Evolutionary conservation across 2,329 filamentous ascomycete species (phyloP).

Genomic region (Aspergillus texensis): DNA sequence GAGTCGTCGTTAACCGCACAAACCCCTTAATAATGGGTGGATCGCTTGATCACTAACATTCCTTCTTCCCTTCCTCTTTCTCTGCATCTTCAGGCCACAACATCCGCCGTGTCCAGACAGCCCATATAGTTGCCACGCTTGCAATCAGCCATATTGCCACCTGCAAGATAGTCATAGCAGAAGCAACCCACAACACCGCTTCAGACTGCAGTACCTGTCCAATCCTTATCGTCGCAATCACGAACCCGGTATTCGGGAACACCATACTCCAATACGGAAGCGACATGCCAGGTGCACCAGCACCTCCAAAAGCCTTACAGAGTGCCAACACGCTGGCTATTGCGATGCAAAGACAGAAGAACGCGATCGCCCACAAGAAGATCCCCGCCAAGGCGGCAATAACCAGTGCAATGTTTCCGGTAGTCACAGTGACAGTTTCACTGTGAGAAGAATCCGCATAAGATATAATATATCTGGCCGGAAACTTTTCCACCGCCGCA

Average conservation of each 20-base stretch:
- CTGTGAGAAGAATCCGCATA: background rate
- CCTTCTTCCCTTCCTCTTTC: background rate
- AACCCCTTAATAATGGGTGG: too few relatives aligned
- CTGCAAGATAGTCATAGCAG: conserved; percentile 14
- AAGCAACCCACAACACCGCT: conserved; percentile 28
- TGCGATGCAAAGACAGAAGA: conserved; percentile 55
- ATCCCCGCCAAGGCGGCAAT: conserved; percentile 46
- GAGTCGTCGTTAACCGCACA: too few relatives aligned
- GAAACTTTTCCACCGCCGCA: conserved; percentile 35
- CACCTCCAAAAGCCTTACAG: conserved; percentile 17
- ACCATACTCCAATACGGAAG: conserved; percentile 31
- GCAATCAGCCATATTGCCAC: conserved; percentile 12
- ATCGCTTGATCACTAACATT: background rate
- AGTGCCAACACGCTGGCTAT: conserved; percentile 33
- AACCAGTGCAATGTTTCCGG: conserved; percentile 42
- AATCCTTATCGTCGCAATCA: conserved; percentile 46
- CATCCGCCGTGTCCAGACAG: background rate
- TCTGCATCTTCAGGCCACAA: background rate
- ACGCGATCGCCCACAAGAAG: conserved; percentile 53
- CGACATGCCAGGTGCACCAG: conserved; percentile 7
- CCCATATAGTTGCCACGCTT: background rate
- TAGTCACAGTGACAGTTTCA: conserved; percentile 22
- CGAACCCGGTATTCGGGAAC: conserved; percentile 47
- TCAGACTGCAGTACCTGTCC: conserved; percentile 39
- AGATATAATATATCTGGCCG: conserved; percentile 32